Evolutionary conservation across 2,329 filamentous ascomycete genomes (phyloP), one percentile per base, ranked within the genome.

Genomic region (Diaporthe sp.): DNA sequence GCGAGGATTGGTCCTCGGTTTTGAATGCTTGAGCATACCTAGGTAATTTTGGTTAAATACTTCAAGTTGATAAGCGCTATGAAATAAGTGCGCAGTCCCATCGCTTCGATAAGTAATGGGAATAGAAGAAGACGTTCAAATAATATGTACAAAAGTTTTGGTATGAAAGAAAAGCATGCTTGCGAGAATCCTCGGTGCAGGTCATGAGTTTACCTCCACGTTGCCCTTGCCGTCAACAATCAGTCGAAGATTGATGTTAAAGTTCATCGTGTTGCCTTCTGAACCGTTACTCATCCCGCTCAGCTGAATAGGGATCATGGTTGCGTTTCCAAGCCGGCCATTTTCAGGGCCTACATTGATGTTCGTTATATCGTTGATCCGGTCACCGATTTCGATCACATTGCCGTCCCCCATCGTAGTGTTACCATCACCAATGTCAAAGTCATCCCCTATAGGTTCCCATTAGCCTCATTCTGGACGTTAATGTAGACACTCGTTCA

Each of bases 241-340:
- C 9, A 63, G 59, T 44, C 59, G 39, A n/a, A 63, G 59, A 17
- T 63, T 63, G 27, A 63, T 47, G 10, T 63, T 63, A 39, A 63
- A 47, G 9, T 63, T 63, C 59, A 63, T 63, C 39, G 37, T n/a
- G 5, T 47, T 63, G 39, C 59, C 39, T 5, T 17, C 27, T 1
- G 22, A 7, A 15, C n/a, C 55, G 22, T n/a, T n/a, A n/a, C n/a
- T n/a, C n/a, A 12, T 63, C 15, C 59, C 59, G 27, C 59, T 63
- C 25, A 63, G 3, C 27, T 63, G 59, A 47, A 63, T 63, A n/a
- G 59, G 59, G 3, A 63, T 63, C 15, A 39, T 22, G 9, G 59
- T 63, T 19, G 25, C 4, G 25, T 30, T 63, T n/a, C 59, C 59
- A 12, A 63, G 42, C 15, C 35, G 35, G 35, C n/a, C 25, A 19